Conservation (phyloP, 2,329 filamentous ascomycete species). For the Helminthosporium solani region DNA sequence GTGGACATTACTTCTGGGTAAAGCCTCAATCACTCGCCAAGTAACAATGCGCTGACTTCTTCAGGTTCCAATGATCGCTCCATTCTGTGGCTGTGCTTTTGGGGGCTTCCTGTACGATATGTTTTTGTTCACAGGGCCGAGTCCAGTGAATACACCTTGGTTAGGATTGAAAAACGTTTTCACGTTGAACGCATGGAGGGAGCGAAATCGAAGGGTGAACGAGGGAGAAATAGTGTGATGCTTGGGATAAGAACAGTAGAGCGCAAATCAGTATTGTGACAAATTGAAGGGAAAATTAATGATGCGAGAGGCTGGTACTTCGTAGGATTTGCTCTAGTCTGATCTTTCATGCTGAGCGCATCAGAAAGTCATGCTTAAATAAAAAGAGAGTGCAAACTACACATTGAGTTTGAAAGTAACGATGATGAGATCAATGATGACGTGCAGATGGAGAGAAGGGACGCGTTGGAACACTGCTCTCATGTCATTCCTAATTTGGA, state of each 20-base stretch:
- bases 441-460: background rate
- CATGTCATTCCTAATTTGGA: constrained; percentile 14
- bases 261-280: background rate
- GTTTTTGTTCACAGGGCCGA: constrained; percentile 66
- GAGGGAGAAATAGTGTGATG: constrained; percentile 29
- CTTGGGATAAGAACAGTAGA: no score
- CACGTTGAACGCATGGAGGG: constrained; percentile 20
- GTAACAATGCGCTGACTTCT: background rate
- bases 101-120: constrained; percentile 35
- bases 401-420: background rate
- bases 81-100: constrained; percentile 58
- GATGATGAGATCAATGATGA: background rate
- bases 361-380: background rate
- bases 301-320: no score
- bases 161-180: constrained; percentile 60
- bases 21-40: constrained; percentile 13
- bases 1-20: constrained; percentile 73
- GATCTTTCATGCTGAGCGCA: no score
- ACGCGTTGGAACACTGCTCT: constrained; percentile 2
- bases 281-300: no score
- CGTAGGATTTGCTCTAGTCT: no score
- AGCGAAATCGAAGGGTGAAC: constrained; percentile 26
- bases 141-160: constrained; percentile 67
- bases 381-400: background rate
- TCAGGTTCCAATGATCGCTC: constrained; percentile 70